Conservation (phyloP, 75 land plant genomes). For the Selaginella moellendorffii region DNA sequence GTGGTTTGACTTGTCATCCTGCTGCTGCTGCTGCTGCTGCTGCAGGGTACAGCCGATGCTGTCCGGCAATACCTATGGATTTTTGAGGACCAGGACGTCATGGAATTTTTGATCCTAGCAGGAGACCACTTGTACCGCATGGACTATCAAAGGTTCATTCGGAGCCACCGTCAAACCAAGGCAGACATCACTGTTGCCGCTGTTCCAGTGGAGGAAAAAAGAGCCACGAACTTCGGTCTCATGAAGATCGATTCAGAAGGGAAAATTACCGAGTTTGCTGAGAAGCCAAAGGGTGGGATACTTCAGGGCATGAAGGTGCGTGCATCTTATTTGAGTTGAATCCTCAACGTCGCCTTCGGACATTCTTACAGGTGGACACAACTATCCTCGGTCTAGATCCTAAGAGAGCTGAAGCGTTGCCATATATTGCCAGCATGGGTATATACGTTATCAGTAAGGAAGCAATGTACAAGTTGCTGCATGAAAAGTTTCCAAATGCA, state of each 20-base stretch:
- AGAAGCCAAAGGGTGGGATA: not conserved
- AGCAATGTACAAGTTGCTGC: not conserved
- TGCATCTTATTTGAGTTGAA: not conserved
- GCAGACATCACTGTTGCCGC: conserved; percentile 3
- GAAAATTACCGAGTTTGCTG: conserved; percentile 6
- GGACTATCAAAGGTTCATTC: conserved; percentile 7
- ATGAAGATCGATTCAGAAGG: conserved; percentile 5
- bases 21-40: no score
- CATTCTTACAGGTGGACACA: conserved; percentile 1
- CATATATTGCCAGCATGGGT: conserved; percentile 7
- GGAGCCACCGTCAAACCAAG: not conserved
- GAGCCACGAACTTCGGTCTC: not conserved
- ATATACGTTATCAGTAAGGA: conserved; percentile 8
- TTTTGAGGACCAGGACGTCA: conserved; percentile 2
- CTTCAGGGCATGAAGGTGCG: conserved; percentile 1
- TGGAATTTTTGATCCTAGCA: conserved; percentile 1
- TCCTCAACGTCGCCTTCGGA: not conserved
- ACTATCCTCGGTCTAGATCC: not conserved
- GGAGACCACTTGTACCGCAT: conserved; percentile 3
- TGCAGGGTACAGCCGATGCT: conserved; percentile 9
- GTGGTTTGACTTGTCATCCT: no score
- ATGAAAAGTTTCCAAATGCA: not conserved
- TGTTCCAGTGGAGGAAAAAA: not conserved
- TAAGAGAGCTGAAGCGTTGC: not conserved
- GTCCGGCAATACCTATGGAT: conserved; percentile 4